Base-by-base conservation (phyloP, 2,329 filamentous ascomycete genomes). In the Penicillium sp. region DNA sequence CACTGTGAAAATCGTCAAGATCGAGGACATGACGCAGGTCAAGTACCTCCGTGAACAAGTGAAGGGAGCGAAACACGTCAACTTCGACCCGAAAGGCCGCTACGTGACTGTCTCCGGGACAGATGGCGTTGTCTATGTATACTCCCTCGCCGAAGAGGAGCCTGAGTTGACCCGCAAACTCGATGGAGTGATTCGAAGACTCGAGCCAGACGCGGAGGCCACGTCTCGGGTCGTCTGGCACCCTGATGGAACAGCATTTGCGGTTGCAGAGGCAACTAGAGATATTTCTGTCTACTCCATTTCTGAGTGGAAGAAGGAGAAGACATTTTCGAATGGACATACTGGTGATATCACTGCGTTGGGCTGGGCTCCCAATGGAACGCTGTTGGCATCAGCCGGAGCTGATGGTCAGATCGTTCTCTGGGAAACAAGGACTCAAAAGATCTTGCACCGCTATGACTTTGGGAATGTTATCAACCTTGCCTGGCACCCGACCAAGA, bases 351-450 rank as follows among this genome's bases (percentile, higher is more conserved):
- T 98, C 43, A 95, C 88, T 0, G 86, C 90, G 2, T 69, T 94
- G 23, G 82, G 86, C 23, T 98, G 93, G 93, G 95, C 91, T 10
- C 88, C 89, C 2, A 98, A 98, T 59, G 93, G 93, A 26, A 87
- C 90, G 1, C 74, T 98, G 56, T 74, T 98, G 15, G 88, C 83
- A 11, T 79, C 75, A 13, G 75, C 77, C 4, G 75, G 72, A n/a
- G 66, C 72, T 21, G 68, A 72, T 47, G 70, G 77, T 14, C 58
- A 68, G 43, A 61, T 73, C 30, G 45, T 73, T 32, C 72, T 98
- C 2, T 98, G 94, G 93, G 88, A 96, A 58, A 84, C 87, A 2
- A 89, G 85, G 64, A 87, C 86, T 1, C 91, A 96, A 65, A 86
- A 80, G 35, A 76, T 94, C 21, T 69, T 97, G 39, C 82, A 85